Evolutionary conservation across 495 filamentous ascomycete genomes (phyloP), one percentile per base, ranked within the genome.

Genomic region (Aspergillus egyptiacus): DNA sequence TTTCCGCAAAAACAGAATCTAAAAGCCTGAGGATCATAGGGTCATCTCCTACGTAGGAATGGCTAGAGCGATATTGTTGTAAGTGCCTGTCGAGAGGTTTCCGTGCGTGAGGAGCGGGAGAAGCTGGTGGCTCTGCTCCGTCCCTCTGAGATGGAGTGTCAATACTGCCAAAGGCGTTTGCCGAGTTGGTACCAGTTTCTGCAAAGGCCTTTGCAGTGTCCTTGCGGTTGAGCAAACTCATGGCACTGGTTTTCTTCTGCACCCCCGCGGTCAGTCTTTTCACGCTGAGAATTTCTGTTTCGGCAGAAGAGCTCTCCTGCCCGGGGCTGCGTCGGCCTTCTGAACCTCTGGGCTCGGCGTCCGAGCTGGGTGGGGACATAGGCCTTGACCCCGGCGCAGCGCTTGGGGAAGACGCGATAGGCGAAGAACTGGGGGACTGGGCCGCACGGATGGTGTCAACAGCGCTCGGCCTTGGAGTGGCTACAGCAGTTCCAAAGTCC

Each of bases 1-100:
- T 94, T 47, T 96, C 90, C 3, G 91, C 74, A 59, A 90, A 96
- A 57, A 96, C 85, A 25, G 82, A 80, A 59, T 97, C 87, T 3
- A 99, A 73, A 63, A 97, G 81, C 56, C 80, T 85, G 37, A 96
- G 69, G 13, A 97, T 83, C 42, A 77, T 85, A 6, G 91, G 94
- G 57, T 99, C 89, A 61, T 89, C 85, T 2, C 91, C 93, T n/a
- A 71, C 67, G 59, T 96, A 96, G 0, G 84, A 84, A 58, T 94
- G 88, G 28, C 65, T 70, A 13, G 72, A 69, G 46, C 66, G 60
- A 62, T 75, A 58, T 10, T 69, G 66, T 3, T 69, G 65, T 0
- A 57, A 46, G 3, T 46, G 33, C 6, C 43, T 27, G 40, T 50
- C 63, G 53, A 18, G 44, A 41, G 47, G 46, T 57, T 48, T 67